Conservation (phyloP, 202 grass and related monocot species). For the Schoenoplectus tabernaemontani region DNA sequence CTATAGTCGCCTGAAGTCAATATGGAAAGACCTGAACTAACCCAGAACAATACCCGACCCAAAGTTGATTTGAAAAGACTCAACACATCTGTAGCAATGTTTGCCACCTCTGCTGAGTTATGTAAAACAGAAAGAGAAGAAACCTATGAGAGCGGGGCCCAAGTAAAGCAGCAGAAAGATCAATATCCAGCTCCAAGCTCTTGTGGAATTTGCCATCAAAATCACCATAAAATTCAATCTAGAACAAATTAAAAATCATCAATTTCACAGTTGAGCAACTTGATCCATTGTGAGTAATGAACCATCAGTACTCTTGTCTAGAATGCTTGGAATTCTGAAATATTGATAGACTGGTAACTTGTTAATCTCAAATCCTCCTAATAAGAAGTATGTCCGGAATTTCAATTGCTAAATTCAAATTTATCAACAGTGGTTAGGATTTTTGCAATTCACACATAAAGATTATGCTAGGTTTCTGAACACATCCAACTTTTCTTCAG, state of each 20-base stretch:
- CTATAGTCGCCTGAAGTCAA: background rate
- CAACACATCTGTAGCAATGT: background rate
- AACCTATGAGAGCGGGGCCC: slow-evolving; percentile 85
- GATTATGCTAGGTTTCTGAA: background rate
- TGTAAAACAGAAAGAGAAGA: background rate
- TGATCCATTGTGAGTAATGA: background rate
- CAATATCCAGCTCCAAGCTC: slow-evolving; percentile 83
- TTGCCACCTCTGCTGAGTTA: background rate
- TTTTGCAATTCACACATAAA: background rate
- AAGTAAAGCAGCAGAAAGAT: slow-evolving; percentile 94
- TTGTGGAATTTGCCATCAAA: slow-evolving; percentile 95
- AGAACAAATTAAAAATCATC: slow-evolving; percentile 17
- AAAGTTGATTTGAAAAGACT: background rate
- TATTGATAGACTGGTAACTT: background rate
- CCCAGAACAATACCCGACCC: background rate
- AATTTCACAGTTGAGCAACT: background rate
- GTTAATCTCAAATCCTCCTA: background rate
- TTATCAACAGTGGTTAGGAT: background rate
- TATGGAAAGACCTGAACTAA: background rate
- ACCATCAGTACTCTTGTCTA: background rate
- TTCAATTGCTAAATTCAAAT: background rate
- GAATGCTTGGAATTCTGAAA: background rate
- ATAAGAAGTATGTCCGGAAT: background rate
- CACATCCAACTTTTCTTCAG: background rate
- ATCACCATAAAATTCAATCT: slow-evolving; percentile 98